Evolutionary conservation across 305 asterid genomes (phyloP).

Genomic region (Fraxinus dipetala): DNA sequence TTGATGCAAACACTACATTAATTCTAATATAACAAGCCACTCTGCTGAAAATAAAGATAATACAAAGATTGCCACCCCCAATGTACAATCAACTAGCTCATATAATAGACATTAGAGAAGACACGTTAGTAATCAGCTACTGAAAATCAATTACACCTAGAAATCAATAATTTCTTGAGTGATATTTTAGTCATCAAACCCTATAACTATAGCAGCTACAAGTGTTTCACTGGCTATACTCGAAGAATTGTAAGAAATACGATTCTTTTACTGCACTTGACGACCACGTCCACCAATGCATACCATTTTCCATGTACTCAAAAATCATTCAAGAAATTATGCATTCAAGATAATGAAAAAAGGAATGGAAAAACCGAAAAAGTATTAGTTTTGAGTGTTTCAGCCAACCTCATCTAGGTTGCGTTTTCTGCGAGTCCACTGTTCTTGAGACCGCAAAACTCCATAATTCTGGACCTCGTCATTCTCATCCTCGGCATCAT

Average conservation of each 20-base stretch:
- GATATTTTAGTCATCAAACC: not conserved
- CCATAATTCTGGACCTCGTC: slow-evolving; percentile 43
- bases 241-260: not conserved
- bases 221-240: not conserved
- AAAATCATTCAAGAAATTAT: slow-evolving; percentile 1
- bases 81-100: not conserved
- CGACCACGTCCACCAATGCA: not conserved
- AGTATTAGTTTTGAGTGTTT: not conserved
- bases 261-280: not conserved
- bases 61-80: not conserved
- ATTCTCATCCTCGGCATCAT: slow-evolving; percentile 32
- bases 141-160: not conserved
- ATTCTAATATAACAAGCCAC: not conserved
- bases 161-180: not conserved
- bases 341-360: slow-evolving; percentile 10
- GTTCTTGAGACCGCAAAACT: slow-evolving; percentile 39
- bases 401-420: slow-evolving; percentile 68
- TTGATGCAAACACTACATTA: not conserved
- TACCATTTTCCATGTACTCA: not conserved
- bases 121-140: not conserved
- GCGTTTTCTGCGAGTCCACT: slow-evolving; percentile 73
- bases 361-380: not conserved
- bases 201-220: not conserved
- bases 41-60: not conserved
- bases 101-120: not conserved